These are phyloP conservation scores for Neonectria punicea DNA, from an alignment of 2,329 filamentous ascomycete species.

Conservation along the genomic window DNA sequence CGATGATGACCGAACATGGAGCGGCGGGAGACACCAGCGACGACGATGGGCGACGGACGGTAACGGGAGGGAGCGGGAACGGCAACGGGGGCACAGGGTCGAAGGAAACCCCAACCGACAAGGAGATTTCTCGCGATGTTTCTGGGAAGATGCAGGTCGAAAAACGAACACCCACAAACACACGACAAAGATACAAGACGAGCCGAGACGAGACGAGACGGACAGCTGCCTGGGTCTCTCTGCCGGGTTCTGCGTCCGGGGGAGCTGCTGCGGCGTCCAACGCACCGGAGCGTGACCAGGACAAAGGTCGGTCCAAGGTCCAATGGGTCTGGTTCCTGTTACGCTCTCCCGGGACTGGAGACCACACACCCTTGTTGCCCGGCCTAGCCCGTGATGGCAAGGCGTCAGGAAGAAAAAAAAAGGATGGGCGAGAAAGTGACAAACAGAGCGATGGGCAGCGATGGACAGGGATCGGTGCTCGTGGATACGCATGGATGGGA, in stretches of 20 bases:
- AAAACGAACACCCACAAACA: conserved; percentile 13
- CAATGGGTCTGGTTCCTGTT: conserved; percentile 34
- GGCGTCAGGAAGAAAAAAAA: conserved; percentile 5
- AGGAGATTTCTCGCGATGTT: conserved; percentile 6
- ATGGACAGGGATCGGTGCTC: conserved; percentile 34
- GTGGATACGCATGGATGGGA: conserved; percentile 21
- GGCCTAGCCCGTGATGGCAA: conserved; percentile 39
- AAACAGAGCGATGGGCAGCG: conserved; percentile 22
- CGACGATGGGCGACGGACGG: conserved; percentile 6
- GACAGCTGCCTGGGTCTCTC: conserved; percentile 19
- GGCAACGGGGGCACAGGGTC: background rate
- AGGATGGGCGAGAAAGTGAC: conserved; percentile 10
- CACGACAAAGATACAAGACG: conserved; percentile 14
- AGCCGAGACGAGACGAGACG: background rate
- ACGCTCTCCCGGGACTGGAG: conserved; percentile 30
- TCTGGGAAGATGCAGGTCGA: conserved; percentile 9
- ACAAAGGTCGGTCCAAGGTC: conserved; percentile 23
- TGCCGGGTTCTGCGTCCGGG: conserved; percentile 20
- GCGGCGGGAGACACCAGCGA: conserved; percentile 4
- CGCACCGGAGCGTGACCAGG: conserved; percentile 34
- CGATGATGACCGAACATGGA: conserved; percentile 7
- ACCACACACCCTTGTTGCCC: conserved; percentile 29
- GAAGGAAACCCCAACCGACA: background rate
- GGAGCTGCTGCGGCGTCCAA: conserved; percentile 23
- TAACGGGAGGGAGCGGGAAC: background rate